Evolutionary conservation across 768 basidiomycete species (phyloP).

Genomic region (Suillus weaverae): DNA sequence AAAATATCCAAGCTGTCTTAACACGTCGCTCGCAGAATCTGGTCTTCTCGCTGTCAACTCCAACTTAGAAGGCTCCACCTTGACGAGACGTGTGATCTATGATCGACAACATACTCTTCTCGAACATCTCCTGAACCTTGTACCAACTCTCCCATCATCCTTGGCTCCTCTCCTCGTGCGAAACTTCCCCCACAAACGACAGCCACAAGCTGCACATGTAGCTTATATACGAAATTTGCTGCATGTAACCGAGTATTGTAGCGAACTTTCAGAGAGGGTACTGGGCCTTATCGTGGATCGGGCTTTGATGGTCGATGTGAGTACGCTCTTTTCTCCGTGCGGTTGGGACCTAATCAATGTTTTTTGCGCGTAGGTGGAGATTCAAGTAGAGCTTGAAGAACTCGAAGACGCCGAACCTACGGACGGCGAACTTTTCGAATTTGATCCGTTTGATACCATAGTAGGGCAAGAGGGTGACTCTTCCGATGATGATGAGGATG

Average conservation of each 20-base stretch:
- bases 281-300: conserved; percentile 87
- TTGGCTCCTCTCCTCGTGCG: conserved; percentile 81
- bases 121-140: conserved; percentile 81
- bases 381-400: conserved; percentile 94
- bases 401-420: conserved; percentile 64
- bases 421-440: conserved; percentile 63
- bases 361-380: conserved; percentile 71
- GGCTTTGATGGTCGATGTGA: conserved; percentile 93
- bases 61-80: conserved; percentile 57
- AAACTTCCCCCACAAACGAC: conserved; percentile 92
- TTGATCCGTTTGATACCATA: conserved; percentile 85
- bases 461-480: conserved; percentile 72
- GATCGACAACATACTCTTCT: conserved; percentile 85
- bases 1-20: conserved; percentile 4
- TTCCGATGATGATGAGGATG: conserved; percentile 54
- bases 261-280: conserved; percentile 81
- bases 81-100: conserved; percentile 83
- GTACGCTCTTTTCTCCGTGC: conserved; percentile 28
- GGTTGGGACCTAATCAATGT: background rate
- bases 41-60: conserved; percentile 63
- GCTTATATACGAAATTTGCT: conserved; percentile 92
- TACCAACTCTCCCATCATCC: conserved; percentile 89
- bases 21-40: conserved; percentile 53
- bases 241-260: conserved; percentile 81
- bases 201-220: conserved; percentile 72